Base-by-base conservation (phyloP, 192 early-diverging fungal species). In the Rhizophlyctis rosea region DNA sequence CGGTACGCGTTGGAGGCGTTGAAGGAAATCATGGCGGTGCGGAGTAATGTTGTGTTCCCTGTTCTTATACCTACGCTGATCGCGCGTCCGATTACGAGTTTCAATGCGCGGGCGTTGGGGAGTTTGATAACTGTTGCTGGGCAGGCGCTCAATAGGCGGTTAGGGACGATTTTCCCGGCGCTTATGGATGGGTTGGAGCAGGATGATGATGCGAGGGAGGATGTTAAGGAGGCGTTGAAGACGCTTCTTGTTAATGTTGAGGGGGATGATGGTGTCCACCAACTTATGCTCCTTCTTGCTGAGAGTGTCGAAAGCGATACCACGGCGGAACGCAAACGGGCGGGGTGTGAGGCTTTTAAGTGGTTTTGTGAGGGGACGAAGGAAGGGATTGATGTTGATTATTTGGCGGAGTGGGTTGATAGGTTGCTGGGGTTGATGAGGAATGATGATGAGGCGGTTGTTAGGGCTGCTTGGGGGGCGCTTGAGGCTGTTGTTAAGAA, bases 1-100 rank as follows among this genome's bases (percentile, higher is more conserved):
- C 72, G 71, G 24, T 86, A 90, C 65, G 96, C 95, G 13, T 76
- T 99, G 71, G 91, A 93, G 69, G 97, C 92, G 34, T 77, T 99
- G 55, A 96, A 96, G 75, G 92, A 97, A 70, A 90, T 99, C 53
- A 98, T 97, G 94, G 85, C 91, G 14, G 92, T 98, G 44, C 90
- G 93, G n/a, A 90, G 91, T 57, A 90, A 91, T 62, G 92, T 94
- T 2, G 97, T 99, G 5, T 96, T 99, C 90, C 97, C 97, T 5
- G 94, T 96, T 31, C 80, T 99, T 52, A 94, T 99, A 57, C 97
- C 97, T 2, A 96, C 92, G 4, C 81, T 99, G 53, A 87, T 93
- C n/a, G 64, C 85, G 18, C 79, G 79, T 28, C 96, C 96, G 18
- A 92, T 99, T 44, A 87, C 86, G 34, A 78, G 81, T n/a, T 94